Evolutionary conservation across 495 filamentous ascomycete species (phyloP).

Genomic region (Podospora comata): DNA sequence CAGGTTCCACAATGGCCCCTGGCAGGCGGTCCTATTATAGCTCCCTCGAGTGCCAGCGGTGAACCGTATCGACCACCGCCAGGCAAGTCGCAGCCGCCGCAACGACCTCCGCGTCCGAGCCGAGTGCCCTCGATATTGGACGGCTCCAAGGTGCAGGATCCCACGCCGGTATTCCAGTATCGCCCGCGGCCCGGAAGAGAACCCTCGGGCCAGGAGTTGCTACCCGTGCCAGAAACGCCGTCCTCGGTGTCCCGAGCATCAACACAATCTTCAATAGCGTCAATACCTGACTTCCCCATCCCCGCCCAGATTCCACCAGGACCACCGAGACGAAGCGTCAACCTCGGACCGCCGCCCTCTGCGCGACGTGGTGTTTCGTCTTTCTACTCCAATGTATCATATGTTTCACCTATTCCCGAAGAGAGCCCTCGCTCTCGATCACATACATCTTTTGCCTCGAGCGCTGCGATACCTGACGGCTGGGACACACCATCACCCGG

Average conservation of each 20-base stretch:
- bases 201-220: constrained; percentile 28
- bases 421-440: constrained; percentile 61
- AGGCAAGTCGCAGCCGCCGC: constrained; percentile 58
- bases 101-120: constrained; percentile 64
- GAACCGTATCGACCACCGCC: constrained; percentile 47
- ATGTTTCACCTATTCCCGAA: constrained; percentile 85
- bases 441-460: constrained; percentile 76
- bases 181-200: constrained; percentile 38
- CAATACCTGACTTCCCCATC: constrained; percentile 60
- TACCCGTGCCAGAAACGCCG: constrained; percentile 40
- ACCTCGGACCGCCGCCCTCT: constrained; percentile 62
- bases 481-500: constrained; percentile 52
- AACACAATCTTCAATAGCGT: constrained; percentile 55
- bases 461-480: constrained; percentile 69
- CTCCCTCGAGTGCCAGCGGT: constrained; percentile 35
- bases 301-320: constrained; percentile 41
- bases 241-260: constrained; percentile 44
- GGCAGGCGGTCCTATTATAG: constrained; percentile 42
- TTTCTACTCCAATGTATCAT: constrained; percentile 72
- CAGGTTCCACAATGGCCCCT: constrained; percentile 55
- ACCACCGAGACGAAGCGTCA: constrained; percentile 52
- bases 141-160: constrained; percentile 48
- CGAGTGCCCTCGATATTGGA: constrained; percentile 54
- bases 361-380: constrained; percentile 65
- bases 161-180: constrained; percentile 51